A percentile compares a stretch with the other conserved stretches of the same genome.
phyloP scores from a whole-genome alignment of 805 yeast species.

The Ogataea saltuana region DNA sequence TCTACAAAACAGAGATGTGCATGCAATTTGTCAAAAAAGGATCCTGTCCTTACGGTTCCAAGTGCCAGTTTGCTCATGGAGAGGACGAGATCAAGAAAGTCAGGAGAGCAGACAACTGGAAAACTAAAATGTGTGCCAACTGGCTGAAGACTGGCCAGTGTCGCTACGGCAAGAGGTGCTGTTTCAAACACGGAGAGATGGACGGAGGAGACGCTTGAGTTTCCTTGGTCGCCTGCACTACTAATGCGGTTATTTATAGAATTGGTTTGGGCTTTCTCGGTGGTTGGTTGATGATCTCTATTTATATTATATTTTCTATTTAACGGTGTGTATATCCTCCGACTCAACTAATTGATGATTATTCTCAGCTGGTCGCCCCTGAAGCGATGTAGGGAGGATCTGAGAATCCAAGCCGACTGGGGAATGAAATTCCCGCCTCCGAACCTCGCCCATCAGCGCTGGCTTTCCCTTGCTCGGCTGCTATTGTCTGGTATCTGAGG shows the following conservation, averaged over 20 bases:
- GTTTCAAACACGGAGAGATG: constrained; percentile 75
- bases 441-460: neutral
- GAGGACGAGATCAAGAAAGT: constrained; percentile 69
- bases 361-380: too few species aligned
- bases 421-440: too few species aligned
- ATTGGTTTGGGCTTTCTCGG: constrained; percentile 3
- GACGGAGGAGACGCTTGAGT: constrained; percentile 16
- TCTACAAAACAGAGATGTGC: constrained; percentile 91
- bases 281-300: neutral
- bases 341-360: neutral
- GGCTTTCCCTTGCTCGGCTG: neutral
- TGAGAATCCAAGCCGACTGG: too few species aligned
- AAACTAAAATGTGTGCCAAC: constrained; percentile 88
- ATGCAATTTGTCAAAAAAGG: constrained; percentile 71
- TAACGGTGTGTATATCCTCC: constrained; percentile 1
- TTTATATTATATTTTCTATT: constrained; percentile 5
- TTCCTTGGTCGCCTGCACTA: neutral
- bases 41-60: constrained; percentile 81
- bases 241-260: neutral
- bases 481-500: neutral
- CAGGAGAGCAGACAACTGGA: constrained; percentile 78
- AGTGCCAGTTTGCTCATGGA: constrained; percentile 96
- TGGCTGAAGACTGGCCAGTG: constrained; percentile 83
- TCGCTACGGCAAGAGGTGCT: constrained; percentile 87
- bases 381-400: too few species aligned